Percentiles rank a stretch among this genome's conserved stretches.
Evolutionary conservation across 768 basidiomycete genomes (phyloP).

Genomic region (Phanerochaete sordida): DNA sequence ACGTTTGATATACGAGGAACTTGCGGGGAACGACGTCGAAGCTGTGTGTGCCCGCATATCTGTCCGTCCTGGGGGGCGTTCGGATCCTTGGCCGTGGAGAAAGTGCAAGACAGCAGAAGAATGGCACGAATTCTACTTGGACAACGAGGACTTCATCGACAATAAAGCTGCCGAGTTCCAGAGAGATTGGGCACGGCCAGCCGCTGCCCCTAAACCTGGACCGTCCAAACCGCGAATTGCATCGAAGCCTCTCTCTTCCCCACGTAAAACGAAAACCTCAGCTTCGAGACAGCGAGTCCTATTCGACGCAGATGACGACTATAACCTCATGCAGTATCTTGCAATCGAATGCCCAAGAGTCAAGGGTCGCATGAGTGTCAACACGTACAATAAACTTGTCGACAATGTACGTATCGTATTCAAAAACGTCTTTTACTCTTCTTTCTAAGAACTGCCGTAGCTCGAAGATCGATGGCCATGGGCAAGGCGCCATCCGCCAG

Average conservation of each 20-base stretch:
- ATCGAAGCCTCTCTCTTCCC: neutral
- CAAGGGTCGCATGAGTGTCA: conserved; percentile 18
- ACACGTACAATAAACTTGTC: conserved; percentile 17
- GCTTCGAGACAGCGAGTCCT: neutral
- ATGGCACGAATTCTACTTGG: neutral
- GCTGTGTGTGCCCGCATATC: neutral
- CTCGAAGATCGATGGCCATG: neutral
- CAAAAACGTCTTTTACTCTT: neutral
- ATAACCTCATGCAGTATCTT: conserved; percentile 19
- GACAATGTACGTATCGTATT: conserved; percentile 16
- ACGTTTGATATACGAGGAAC: conserved; percentile 13
- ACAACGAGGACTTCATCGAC: neutral
- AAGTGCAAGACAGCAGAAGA: neutral
- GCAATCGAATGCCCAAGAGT: conserved; percentile 17
- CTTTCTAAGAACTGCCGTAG: neutral
- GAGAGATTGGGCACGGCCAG: neutral
- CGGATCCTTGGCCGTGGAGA: neutral
- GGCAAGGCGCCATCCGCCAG: neutral
- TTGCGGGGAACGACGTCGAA: conserved; percentile 14
- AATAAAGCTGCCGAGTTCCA: neutral
- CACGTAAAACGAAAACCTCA: neutral
- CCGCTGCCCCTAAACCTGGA: neutral
- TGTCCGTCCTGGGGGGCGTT: neutral
- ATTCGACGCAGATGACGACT: conserved; percentile 17
- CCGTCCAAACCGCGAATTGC: neutral